Conservation (phyloP, 352 stramenopile genomes). For the Thalassiosira exigua region DNA sequence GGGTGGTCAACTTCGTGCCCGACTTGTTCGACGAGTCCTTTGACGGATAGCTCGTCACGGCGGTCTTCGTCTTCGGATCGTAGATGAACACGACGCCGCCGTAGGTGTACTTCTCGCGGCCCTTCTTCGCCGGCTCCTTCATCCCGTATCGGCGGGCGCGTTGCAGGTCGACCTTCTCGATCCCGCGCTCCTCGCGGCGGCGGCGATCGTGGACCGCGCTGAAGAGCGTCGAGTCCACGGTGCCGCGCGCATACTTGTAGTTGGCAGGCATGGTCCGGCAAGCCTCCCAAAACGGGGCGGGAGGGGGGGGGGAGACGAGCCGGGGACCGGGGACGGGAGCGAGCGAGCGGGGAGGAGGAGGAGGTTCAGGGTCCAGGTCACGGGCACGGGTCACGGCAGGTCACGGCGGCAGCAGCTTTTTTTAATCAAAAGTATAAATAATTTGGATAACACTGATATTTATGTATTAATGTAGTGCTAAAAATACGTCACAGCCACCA, state of each 20-base stretch:
- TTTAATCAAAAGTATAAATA: too few relatives aligned
- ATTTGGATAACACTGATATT: too few relatives aligned
- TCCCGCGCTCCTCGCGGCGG: conserved; percentile 44
- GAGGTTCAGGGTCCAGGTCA: too few relatives aligned
- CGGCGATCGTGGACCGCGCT: conserved; percentile 41
- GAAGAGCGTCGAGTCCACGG: conserved; percentile 12
- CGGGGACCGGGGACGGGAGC: too few relatives aligned
- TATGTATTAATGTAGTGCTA: too few relatives aligned
- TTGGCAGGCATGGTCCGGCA: conserved; percentile 13
- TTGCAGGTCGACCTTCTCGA: conserved; percentile 61
- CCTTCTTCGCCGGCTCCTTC: conserved; percentile 37
- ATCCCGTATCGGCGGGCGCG: conserved; percentile 62
- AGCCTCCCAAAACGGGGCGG: too few relatives aligned
- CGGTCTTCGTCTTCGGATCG: conserved; percentile 29
- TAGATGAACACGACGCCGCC: conserved; percentile 64
- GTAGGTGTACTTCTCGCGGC: conserved; percentile 60
- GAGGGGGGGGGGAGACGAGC: too few relatives aligned
- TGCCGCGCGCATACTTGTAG: conserved; percentile 18
- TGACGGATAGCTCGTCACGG: conserved; percentile 37
- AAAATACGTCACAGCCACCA: too few relatives aligned
- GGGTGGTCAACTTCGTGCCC: conserved; percentile 39
- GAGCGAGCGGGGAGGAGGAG: too few relatives aligned
- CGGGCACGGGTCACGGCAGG: too few relatives aligned
- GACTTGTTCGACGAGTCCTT: conserved; percentile 15
- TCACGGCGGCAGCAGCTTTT: too few relatives aligned